Evolutionary conservation across 2,329 filamentous ascomycete genomes (phyloP).

Genomic region (Lomentospora prolificans): DNA sequence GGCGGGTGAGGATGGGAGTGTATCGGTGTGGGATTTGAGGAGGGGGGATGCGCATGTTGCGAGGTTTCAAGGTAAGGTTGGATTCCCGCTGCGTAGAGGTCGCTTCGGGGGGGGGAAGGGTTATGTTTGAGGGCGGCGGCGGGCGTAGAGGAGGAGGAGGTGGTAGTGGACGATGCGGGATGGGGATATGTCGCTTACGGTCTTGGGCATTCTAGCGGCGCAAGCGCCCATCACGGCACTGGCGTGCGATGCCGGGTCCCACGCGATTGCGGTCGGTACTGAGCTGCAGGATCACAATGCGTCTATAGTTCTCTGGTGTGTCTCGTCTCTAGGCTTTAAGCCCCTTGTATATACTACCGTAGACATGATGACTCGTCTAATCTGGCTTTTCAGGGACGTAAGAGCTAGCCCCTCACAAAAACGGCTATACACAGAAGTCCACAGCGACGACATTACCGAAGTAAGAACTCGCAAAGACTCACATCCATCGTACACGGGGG

Average conservation of each 20-base stretch:
- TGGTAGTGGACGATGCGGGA: conserved; percentile 6
- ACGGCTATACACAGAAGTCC: conserved; percentile 51
- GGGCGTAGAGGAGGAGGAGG: not conserved
- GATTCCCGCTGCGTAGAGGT: too few species aligned
- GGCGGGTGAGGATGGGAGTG: conserved; percentile 59
- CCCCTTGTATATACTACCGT: conserved; percentile 6
- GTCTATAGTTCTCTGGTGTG: conserved; percentile 51
- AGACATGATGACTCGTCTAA: conserved; percentile 8
- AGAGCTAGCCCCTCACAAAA: conserved; percentile 36
- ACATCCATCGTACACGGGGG: conserved; percentile 15
- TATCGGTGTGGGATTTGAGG: conserved; percentile 58
- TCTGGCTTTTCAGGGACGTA: conserved; percentile 40
- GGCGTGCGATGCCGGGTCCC: conserved; percentile 45
- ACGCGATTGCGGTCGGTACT: conserved; percentile 61
- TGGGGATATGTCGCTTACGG: not conserved
- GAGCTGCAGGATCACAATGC: conserved; percentile 58
- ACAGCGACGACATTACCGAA: conserved; percentile 59
- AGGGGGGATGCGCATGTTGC: conserved; percentile 28
- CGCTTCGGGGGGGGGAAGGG: not conserved
- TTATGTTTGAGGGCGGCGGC: not conserved
- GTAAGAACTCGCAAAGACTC: too few species aligned
- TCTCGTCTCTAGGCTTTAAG: not conserved
- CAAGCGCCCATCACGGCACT: conserved; percentile 51
- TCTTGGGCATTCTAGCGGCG: conserved; percentile 24
- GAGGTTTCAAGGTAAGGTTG: conserved; percentile 36